Conservation (phyloP, 352 stramenopile genomes). For the Globisporangium solare region DNA sequence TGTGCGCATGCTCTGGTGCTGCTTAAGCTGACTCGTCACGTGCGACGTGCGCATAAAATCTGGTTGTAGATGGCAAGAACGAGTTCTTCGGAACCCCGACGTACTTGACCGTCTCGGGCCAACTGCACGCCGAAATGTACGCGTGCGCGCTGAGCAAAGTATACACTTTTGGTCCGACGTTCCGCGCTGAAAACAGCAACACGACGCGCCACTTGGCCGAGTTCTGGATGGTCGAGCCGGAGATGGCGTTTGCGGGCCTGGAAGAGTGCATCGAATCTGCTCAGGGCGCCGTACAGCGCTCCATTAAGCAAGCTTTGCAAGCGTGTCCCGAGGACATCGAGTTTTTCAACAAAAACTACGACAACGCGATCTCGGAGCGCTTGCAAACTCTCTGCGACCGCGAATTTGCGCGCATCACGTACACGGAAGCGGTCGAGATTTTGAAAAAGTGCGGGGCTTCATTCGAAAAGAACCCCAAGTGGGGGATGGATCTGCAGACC, state of each 20-base stretch:
- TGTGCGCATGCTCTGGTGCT: not conserved
- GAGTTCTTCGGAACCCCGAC: slow-evolving; percentile 95
- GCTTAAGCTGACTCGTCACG: not conserved
- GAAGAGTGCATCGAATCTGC: slow-evolving; percentile 92
- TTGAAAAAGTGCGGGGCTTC: slow-evolving; percentile 80
- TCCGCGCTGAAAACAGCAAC: slow-evolving; percentile 98
- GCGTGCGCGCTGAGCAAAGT: slow-evolving; percentile 96
- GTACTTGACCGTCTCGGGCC: slow-evolving; percentile 88
- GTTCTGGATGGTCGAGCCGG: slow-evolving; percentile 98
- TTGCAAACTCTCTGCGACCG: slow-evolving; percentile 78
- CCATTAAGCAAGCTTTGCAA: slow-evolving; percentile 77
- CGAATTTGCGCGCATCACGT: slow-evolving; percentile 92
- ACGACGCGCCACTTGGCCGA: slow-evolving; percentile 96
- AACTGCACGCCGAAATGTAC: slow-evolving; percentile 96
- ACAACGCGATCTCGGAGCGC: slow-evolving; percentile 72
- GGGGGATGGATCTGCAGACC: slow-evolving; percentile 96
- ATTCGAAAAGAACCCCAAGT: slow-evolving; percentile 86
- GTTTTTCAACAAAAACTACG: slow-evolving; percentile 93
- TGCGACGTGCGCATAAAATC: not conserved
- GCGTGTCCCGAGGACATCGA: slow-evolving; percentile 88
- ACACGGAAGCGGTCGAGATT: slow-evolving; percentile 93
- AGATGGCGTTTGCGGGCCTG: slow-evolving; percentile 81
- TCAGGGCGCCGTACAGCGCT: slow-evolving; percentile 89
- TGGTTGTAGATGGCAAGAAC: slow-evolving; percentile 64
- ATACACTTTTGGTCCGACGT: slow-evolving; percentile 99